Percentiles rank a stretch among this genome's conserved stretches.
phyloP scores from a whole-genome alignment of 2,329 filamentous ascomycete genomes.

The Keithomyces neogunnii region DNA sequence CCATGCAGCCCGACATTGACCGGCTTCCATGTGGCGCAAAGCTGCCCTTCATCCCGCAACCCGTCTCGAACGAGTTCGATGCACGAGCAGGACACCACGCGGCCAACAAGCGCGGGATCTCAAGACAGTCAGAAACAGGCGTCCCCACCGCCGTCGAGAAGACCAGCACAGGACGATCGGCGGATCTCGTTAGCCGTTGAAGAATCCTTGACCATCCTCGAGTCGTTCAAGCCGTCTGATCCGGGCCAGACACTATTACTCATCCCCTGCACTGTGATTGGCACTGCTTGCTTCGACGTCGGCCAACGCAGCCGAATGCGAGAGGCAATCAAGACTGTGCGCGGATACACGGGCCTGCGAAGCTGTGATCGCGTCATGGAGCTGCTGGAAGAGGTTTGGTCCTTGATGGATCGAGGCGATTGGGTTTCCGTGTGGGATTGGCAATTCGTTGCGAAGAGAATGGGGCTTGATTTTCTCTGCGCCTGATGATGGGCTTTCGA shows the following conservation, averaged over 20 bases:
- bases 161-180: slow-evolving; percentile 39
- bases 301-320: slow-evolving; percentile 44
- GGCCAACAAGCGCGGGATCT: slow-evolving; percentile 8
- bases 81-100: slow-evolving; percentile 25
- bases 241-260: slow-evolving; percentile 51
- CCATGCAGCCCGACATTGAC: neutral
- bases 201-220: slow-evolving; percentile 45
- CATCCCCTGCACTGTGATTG: slow-evolving; percentile 52
- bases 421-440: slow-evolving; percentile 56
- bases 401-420: slow-evolving; percentile 48
- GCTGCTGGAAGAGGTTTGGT: slow-evolving; percentile 51
- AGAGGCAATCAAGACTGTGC: slow-evolving; percentile 39
- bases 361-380: slow-evolving; percentile 47
- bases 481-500: slow-evolving; percentile 17
- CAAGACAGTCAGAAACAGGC: slow-evolving; percentile 14
- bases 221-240: slow-evolving; percentile 47
- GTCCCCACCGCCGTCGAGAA: slow-evolving; percentile 39
- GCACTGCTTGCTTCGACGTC: slow-evolving; percentile 48
- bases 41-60: slow-evolving; percentile 24
- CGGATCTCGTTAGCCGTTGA: slow-evolving; percentile 47
- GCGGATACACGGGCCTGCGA: slow-evolving; percentile 50
- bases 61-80: slow-evolving; percentile 31
- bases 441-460: slow-evolving; percentile 45
- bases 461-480: slow-evolving; percentile 50
- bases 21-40: slow-evolving; percentile 15